phyloP scores from a whole-genome alignment of 371 early-diverging fungal genomes.

The Mucor irregularis region DNA sequence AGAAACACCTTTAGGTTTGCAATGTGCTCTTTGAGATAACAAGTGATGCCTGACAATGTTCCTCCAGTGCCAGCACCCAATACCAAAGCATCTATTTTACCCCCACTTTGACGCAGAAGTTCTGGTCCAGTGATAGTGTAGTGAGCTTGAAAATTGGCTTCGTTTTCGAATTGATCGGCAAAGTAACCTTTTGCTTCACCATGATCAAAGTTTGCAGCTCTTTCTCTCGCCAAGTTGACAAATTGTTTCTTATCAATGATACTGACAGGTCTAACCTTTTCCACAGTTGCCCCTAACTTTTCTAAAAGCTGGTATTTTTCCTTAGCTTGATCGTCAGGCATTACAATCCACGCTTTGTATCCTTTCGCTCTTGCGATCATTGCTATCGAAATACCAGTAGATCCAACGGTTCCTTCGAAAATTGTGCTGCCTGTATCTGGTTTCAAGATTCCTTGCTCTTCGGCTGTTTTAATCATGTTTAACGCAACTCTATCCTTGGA shows the following conservation, averaged over 20 bases:
- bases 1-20: conserved; percentile 70
- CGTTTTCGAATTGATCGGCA: conserved; percentile 94
- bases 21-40: conserved; percentile 73
- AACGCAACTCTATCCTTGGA: conserved; percentile 94
- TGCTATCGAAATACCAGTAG: conserved; percentile 84
- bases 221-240: conserved; percentile 82
- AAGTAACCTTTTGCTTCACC: conserved; percentile 49
- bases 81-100: conserved; percentile 80
- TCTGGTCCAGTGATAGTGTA: conserved; percentile 90
- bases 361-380: conserved; percentile 85
- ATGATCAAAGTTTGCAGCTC: conserved; percentile 69
- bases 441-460: conserved; percentile 58
- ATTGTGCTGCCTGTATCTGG: conserved; percentile 75
- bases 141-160: conserved; percentile 82
- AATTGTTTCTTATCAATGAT: conserved; percentile 92
- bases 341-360: conserved; percentile 89
- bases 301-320: conserved; percentile 90
- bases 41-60: conserved; percentile 86
- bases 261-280: conserved; percentile 88
- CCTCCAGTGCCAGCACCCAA: conserved; percentile 95
- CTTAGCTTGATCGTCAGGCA: conserved; percentile 92
- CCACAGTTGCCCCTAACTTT: conserved; percentile 87
- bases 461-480: conserved; percentile 81
- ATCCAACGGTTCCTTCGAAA: conserved; percentile 94
- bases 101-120: conserved; percentile 73